Percentiles rank a stretch among this genome's conserved stretches.
These are phyloP conservation scores for Xylariaceae sp. DNA, from an alignment of 2,329 filamentous ascomycete genomes.

Conservation along the genomic window DNA sequence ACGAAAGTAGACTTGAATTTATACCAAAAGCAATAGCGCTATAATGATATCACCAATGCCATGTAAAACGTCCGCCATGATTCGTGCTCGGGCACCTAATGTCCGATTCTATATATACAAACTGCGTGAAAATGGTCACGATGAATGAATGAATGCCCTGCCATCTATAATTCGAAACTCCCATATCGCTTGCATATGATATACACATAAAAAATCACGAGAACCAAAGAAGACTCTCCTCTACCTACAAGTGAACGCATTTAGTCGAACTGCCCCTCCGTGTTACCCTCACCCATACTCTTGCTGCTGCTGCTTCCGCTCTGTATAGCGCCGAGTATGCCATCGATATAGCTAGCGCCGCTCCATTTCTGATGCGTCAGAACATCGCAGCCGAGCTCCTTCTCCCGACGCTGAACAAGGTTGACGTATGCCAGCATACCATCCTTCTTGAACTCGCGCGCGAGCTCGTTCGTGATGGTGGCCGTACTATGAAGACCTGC, in stretches of 20 bases:
- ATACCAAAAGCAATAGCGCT: background rate
- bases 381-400: slow-evolving; percentile 87
- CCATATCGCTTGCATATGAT: background rate
- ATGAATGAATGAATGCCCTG: background rate
- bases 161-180: background rate
- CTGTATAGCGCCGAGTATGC: slow-evolving; percentile 83
- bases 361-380: slow-evolving; percentile 89
- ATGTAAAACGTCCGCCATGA: background rate
- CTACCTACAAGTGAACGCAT: background rate
- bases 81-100: background rate
- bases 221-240: background rate
- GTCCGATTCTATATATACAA: background rate
- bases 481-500: slow-evolving; percentile 63
- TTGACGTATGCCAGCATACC: slow-evolving; percentile 99
- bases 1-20: background rate
- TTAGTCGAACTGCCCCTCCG: slow-evolving; percentile 61
- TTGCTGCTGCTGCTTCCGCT: slow-evolving; percentile 81
- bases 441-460: slow-evolving; percentile 75
- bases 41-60: background rate
- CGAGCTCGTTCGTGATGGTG: slow-evolving; percentile 65
- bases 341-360: slow-evolving; percentile 69
- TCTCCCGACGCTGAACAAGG: slow-evolving; percentile 80
- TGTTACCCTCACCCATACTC: slow-evolving; percentile 95
- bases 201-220: background rate
- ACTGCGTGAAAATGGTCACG: background rate